Base-by-base conservation (phyloP, 2,329 filamentous ascomycete genomes). In the Fusarium sp. region DNA sequence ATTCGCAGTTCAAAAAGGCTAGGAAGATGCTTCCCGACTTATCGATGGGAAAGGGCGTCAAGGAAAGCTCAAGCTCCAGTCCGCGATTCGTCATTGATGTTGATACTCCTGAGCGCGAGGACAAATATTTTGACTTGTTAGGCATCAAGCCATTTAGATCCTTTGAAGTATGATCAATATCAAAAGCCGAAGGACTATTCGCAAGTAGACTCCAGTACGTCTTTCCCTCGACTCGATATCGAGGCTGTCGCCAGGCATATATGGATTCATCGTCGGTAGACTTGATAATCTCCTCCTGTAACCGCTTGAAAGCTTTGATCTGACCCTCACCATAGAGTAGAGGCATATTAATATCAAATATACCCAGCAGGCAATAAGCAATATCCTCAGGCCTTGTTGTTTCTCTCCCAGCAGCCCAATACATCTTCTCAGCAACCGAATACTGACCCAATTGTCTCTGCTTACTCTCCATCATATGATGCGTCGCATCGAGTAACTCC, bases 261-360 rank as follows among this genome's bases (percentile, higher is more conserved):
- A 78, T 75, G 18, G 76, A 75, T 16, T 78, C 76, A 30, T 78
- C 76, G 14, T 74, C 71, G 2, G 73, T 76, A 6, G 76, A 76
- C 25, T 70, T 75, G 9, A 78, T 73, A 10, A 77, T 77, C 42
- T 77, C 76, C n/a, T 76, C 72, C 32, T 77, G 76, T 2, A 77
- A 50, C 10, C 76, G 52, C 38, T 70, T 75, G 60, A 77, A 77
- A 3, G 76, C 75, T 24, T 77, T 76, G 24, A 29, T 55, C 27
- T 63, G 70, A 1, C 78, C 78, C 49, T 80, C 77, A 6, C 78
- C 77, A 16, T 79, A 79, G 0, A 80, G 68, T 9, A 80, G 59
- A 7, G 78, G 75, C 75, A 80, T 80, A 43, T 78, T 75, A 43
- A 80, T 78, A 52, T 76, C 68, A 49, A 80, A 79, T 11, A 80